Evolutionary conservation across 1,284 basidiomycete genomes (phyloP).

Genomic region (Tremellales sp.): DNA sequence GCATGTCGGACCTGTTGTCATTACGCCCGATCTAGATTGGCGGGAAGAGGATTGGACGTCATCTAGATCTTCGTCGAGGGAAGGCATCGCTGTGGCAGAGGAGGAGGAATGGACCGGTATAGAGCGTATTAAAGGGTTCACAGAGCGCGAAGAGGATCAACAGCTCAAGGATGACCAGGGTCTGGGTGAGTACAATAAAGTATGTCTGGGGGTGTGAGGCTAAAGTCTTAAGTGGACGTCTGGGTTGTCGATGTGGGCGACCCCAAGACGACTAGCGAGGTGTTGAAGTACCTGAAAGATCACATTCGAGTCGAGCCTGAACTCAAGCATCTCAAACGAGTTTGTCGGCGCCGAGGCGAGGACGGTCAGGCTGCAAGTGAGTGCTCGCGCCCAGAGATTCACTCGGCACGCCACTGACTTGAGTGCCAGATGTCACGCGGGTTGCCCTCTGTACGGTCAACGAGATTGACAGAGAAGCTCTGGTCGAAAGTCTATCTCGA

Average conservation of each 20-base stretch:
- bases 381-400: neutral
- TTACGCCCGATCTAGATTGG: constrained; percentile 31
- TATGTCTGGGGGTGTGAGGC: constrained; percentile 5
- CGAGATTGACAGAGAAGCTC: constrained; percentile 15
- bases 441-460: constrained; percentile 32
- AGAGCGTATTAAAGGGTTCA: constrained; percentile 29
- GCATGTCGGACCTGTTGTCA: constrained; percentile 14
- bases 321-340: constrained; percentile 66
- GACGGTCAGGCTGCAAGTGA: constrained; percentile 11
- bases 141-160: constrained; percentile 34
- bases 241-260: constrained; percentile 85
- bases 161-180: constrained; percentile 19
- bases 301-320: neutral
- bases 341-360: constrained; percentile 53
- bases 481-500: constrained; percentile 34
- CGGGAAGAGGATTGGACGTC: constrained; percentile 12
- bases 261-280: constrained; percentile 57
- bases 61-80: constrained; percentile 8
- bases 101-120: constrained; percentile 18
- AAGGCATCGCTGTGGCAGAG: constrained; percentile 6
- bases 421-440: constrained; percentile 13
- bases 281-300: constrained; percentile 57
- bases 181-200: constrained; percentile 23
- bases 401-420: neutral
- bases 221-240: constrained; percentile 56